Evolutionary conservation across 1,284 basidiomycete genomes (phyloP).

Genomic region (Cutaneotrichosporon daszewskae): DNA sequence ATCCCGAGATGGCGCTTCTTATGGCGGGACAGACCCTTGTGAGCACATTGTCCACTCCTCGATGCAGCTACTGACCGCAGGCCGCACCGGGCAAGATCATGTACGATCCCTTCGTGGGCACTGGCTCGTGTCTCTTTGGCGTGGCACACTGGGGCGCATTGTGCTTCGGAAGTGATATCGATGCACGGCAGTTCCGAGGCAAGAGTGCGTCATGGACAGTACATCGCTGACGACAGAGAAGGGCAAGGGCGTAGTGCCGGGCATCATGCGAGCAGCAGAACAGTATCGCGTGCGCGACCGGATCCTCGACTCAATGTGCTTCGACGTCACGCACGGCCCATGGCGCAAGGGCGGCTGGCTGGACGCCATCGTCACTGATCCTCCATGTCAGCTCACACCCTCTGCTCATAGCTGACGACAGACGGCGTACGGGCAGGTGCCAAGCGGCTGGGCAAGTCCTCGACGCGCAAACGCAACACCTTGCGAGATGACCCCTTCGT

Average conservation of each 20-base stretch:
- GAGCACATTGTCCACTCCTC: slow-evolving; percentile 11
- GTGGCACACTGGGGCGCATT: slow-evolving; percentile 81
- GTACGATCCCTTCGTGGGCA: slow-evolving; percentile 96
- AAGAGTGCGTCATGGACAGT: slow-evolving; percentile 52
- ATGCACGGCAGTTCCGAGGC: slow-evolving; percentile 92
- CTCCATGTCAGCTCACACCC: slow-evolving; percentile 62
- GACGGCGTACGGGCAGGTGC: slow-evolving; percentile 96
- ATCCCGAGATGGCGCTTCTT: slow-evolving; percentile 84
- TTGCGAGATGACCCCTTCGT: slow-evolving; percentile 40
- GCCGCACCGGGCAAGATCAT: slow-evolving; percentile 80
- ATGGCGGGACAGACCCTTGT: slow-evolving; percentile 95
- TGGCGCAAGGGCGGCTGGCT: slow-evolving; percentile 83
- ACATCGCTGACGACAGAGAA: slow-evolving; percentile 38
- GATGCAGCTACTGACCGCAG: slow-evolving; percentile 47
- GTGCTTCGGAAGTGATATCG: slow-evolving; percentile 91
- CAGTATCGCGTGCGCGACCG: slow-evolving; percentile 75
- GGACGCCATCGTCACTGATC: slow-evolving; percentile 92
- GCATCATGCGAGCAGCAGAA: slow-evolving; percentile 70
- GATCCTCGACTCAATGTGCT: slow-evolving; percentile 79
- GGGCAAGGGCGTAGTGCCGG: slow-evolving; percentile 51
- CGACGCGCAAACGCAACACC: slow-evolving; percentile 37
- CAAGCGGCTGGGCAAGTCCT: slow-evolving; percentile 75
- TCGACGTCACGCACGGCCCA: slow-evolving; percentile 83
- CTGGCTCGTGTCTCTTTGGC: slow-evolving; percentile 87
- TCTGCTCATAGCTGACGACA: slow-evolving; percentile 27